Evolutionary conservation across 805 yeast genomes (phyloP), one percentile per base, ranked within the genome.

Genomic region (Wickerhamiella azymoides): DNA sequence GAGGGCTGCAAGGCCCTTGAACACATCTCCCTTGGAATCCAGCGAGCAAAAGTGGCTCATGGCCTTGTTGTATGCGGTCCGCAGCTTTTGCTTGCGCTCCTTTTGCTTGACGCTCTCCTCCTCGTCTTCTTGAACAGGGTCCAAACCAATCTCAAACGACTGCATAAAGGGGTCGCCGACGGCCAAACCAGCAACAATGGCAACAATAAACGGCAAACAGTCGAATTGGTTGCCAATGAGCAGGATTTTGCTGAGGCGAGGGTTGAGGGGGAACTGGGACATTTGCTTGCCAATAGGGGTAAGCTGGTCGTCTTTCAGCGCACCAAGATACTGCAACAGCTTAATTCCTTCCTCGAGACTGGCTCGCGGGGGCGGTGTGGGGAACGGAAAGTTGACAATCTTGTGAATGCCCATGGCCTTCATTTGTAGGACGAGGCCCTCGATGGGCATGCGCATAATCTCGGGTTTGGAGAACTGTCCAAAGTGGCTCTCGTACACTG

Each of bases 381-480:
- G 95, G 65, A 92, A 92, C 30, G 98, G 98, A 67, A 92, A 92
- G 57, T 92, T 89, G 18, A 77, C 67, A 32, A 92, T 80, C 45
- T 82, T 83, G 59, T 84, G 92, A 50, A 92, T 88, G 2, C 96
- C 96, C 95, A 92, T 92, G 52, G 89, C 76, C 63, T 92, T 92
- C 98, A 92, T 92, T 40, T 82, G 82, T 54, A 92, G 65, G 0
- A 92, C 94, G n/a, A 92, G 81, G 60, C 95, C 86, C 60, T 92
- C 98, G 30, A 86, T 85, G 0, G 98, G 97, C 93, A 85, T 88
- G 52, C 97, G 70, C 48, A 84, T 65, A 39, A 92, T 88, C 61
- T 92, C 99, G 0, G 99, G 97, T 46, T 69, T 70, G 10, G 92
- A 72, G 57, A 92, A 92, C 57, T 80, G 85, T 3, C 70, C 70